A percentile compares a stretch with the other conserved stretches of the same genome.
phyloP scores from a whole-genome alignment of 805 yeast genomes.

The Kazachstania bromeliacearum region DNA sequence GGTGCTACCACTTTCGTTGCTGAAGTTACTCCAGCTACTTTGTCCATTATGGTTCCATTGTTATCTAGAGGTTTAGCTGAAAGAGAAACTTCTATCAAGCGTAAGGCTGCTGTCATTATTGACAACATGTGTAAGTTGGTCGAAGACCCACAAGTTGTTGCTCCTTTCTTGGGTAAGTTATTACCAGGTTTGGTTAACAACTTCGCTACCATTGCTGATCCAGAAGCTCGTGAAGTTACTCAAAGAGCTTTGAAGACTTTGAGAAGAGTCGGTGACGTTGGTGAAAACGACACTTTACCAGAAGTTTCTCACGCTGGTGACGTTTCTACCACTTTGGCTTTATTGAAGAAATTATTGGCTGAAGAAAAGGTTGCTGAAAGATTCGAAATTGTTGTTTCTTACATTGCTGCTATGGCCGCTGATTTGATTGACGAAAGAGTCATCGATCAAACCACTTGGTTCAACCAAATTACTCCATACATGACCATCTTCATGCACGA shows the following conservation, averaged over 20 bases:
- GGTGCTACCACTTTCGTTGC: constrained; percentile 99
- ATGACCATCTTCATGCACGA: constrained; percentile 94
- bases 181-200: constrained; percentile 94
- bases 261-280: constrained; percentile 97
- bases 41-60: constrained; percentile 98
- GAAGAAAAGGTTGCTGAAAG: constrained; percentile 61
- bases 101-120: constrained; percentile 98
- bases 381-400: constrained; percentile 68
- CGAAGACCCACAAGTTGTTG: constrained; percentile 99
- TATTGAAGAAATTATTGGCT: constrained; percentile 64
- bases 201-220: constrained; percentile 96
- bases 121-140: constrained; percentile 99
- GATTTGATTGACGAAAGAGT: constrained; percentile 97
- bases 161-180: constrained; percentile 93
- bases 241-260: constrained; percentile 93
- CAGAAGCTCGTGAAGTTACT: constrained; percentile 99
- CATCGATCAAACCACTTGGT: constrained; percentile 89
- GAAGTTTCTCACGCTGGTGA: constrained; percentile 99
- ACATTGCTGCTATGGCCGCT: constrained; percentile 96
- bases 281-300: constrained; percentile 82
- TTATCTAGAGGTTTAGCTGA: constrained; percentile 99
- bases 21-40: constrained; percentile 98
- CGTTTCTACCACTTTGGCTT: constrained; percentile 72
- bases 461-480: constrained; percentile 80
- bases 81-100: constrained; percentile 98